Evolutionary conservation across 805 yeast species (phyloP).

Genomic region (Metschnikowia drakensbergensis): DNA sequence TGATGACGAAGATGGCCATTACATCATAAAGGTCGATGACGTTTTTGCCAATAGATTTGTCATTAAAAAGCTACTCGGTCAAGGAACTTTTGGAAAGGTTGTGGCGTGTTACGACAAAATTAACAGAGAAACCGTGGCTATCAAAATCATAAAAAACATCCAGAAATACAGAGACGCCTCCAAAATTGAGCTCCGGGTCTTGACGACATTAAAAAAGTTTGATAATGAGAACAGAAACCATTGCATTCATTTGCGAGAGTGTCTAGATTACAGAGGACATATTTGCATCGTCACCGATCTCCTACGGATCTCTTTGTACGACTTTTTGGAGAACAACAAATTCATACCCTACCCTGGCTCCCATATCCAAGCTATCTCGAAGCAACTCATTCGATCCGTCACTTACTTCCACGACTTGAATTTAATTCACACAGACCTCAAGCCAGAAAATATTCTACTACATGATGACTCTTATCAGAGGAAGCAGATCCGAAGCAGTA

Average conservation of each 20-base stretch:
- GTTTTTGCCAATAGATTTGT: constrained; percentile 71
- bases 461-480: constrained; percentile 47
- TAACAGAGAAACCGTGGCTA: constrained; percentile 66
- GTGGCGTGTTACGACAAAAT: constrained; percentile 73
- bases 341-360: constrained; percentile 91
- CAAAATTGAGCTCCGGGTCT: constrained; percentile 81
- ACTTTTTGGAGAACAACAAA: constrained; percentile 79
- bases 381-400: constrained; percentile 80
- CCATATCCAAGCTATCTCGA: constrained; percentile 84
- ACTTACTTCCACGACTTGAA: constrained; percentile 87
- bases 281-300: constrained; percentile 91
- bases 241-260: constrained; percentile 84
- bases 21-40: constrained; percentile 55
- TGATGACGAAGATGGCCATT: constrained; percentile 74
- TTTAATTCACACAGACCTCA: constrained; percentile 90
- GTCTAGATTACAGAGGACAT: constrained; percentile 90
- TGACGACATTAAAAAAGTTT: constrained; percentile 66
- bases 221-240: constrained; percentile 66
- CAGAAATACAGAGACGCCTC: constrained; percentile 96
- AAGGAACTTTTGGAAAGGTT: constrained; percentile 91
- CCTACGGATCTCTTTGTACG: constrained; percentile 80
- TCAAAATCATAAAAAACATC: constrained; percentile 86
- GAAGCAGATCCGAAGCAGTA: constrained; percentile 32
- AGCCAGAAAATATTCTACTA: constrained; percentile 89
- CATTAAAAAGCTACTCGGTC: constrained; percentile 70